Conservation (phyloP, 257 asterid genomes). For the Solanum chaucha region DNA sequence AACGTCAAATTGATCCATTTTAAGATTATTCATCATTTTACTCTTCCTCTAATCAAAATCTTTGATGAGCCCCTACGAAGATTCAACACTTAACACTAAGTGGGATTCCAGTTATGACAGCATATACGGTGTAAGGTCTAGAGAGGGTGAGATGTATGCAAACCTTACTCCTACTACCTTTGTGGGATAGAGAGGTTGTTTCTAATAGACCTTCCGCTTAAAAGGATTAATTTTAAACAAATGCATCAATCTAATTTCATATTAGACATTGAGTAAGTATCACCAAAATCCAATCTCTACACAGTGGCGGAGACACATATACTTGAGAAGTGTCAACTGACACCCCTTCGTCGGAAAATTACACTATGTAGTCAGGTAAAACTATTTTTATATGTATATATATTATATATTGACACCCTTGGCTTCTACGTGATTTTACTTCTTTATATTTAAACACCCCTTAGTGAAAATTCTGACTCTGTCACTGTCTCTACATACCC, state of each 20-base stretch:
- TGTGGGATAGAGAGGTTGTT: not conserved
- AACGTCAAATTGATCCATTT: not conserved
- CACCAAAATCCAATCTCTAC: not conserved
- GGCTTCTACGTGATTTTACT: too few species aligned
- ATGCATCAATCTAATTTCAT: not conserved
- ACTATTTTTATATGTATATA: too few species aligned
- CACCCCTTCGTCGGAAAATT: too few species aligned
- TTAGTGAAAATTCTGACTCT: too few species aligned
- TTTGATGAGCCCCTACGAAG: not conserved
- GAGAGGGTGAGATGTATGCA: not conserved
- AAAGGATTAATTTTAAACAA: not conserved
- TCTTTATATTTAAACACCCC: too few species aligned
- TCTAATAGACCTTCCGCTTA: not conserved
- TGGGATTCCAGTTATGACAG: not conserved
- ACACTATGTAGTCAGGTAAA: too few species aligned
- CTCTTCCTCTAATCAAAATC: not conserved
- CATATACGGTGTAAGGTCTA: not conserved
- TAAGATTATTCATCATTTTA: not conserved
- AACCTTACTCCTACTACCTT: not conserved
- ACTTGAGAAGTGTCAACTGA: too few species aligned
- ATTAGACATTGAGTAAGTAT: not conserved
- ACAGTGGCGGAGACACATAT: not conserved
- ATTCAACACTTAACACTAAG: not conserved
- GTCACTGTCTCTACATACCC: not conserved
- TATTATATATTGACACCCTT: too few species aligned